Base-by-base conservation (phyloP, 2,329 filamentous ascomycete genomes). In the Teratosphaeria destructans region DNA sequence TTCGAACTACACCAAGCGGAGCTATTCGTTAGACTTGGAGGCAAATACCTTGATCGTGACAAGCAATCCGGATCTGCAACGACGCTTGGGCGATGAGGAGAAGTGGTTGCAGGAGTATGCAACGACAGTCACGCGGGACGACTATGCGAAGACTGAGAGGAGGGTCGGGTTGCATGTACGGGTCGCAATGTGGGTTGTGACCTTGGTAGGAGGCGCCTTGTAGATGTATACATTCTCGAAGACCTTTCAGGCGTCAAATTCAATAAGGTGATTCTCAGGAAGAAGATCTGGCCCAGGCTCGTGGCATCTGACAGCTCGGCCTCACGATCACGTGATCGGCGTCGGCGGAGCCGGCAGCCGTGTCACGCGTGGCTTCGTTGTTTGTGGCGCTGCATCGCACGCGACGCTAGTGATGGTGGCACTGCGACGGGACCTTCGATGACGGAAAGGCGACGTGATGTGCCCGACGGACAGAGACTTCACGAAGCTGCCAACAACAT, bases 1-100 rank as follows among this genome's bases (percentile, higher is more conserved):
- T 71, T 94, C 88, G 10, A 99, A 99, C 71, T 99, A 97, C 74
- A 99, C 94, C 0, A 92, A 94, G 73, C 81, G 94, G 54, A 95
- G 90, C 70, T 97, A 99, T 74, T 87, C 87, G 49, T 82, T 96
- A 52, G 94, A 99, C 74, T 80, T 99, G 2, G 94, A 99, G 72
- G 89, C 88, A 0, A 94, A 95, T 37, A 89, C 89, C 0, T 74
- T 96, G 60, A 87, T 99, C 32, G 84, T 96, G 4, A 99, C 94
- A 1, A 79, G 79, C 26, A 87, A 97, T 68, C 78, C 86, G 27
- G 81, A 78, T 0, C 74, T 99, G 66, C 89, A 90, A 73, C 77
- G 77, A 60, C 81, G 85, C 57, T 76, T 97, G n/a, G 87, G 82
- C 7, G 84, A 88, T 56, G 94, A 99, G 75, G 87, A 92, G 70